Evolutionary conservation across 495 filamentous ascomycete species (phyloP), one percentile per base, ranked within the genome.

Genomic region (Daldinia caldariorum): DNA sequence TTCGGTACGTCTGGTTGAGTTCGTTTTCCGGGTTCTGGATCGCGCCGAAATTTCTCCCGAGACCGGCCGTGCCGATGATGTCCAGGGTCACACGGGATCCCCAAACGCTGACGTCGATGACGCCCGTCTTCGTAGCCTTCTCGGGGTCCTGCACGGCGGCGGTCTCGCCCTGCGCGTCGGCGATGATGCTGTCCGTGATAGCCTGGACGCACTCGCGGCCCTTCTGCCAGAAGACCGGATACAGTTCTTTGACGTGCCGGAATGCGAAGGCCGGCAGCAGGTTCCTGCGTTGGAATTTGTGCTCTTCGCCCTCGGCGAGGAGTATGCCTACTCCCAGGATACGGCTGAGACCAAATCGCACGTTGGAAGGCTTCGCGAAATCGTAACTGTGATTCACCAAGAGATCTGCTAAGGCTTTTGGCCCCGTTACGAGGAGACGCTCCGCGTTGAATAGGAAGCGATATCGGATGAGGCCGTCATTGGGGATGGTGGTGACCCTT

Each of bases 391-490:
- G 91, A 39, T 87, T 89, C 13, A 85, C 83, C 1, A 91, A 80
- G 7, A 92, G 80, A 69, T 94, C 91, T 6, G 84, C 81, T 10
- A 93, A 77, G 0, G 84, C 86, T 72, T 93, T 90, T 3, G 92
- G 85, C 6, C 79, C 86, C 0, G 87, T 90, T 22, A 90, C 67
- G 1, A 94, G 69, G 4, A 97, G 71, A 43, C 93, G 84, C 73
- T 97, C 92, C 6, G 82, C 62, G 72, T 96, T 94, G 65, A 90
- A 88, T 5, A 89, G 58, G 14, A 84, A 86, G 12, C 86, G 81
- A 75, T 97, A 94, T 32, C 89, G 85, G 51, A 98, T 91, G n/a
- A 97, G 76, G 8, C 94, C 94, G 50, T 94, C 86, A 68, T 97
- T 94, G n/a, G 92, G 91, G 34, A 97, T 82, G 0, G 81, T 86